Conservation (phyloP, 345 rosid genomes). For the Euclidium syriacum region DNA sequence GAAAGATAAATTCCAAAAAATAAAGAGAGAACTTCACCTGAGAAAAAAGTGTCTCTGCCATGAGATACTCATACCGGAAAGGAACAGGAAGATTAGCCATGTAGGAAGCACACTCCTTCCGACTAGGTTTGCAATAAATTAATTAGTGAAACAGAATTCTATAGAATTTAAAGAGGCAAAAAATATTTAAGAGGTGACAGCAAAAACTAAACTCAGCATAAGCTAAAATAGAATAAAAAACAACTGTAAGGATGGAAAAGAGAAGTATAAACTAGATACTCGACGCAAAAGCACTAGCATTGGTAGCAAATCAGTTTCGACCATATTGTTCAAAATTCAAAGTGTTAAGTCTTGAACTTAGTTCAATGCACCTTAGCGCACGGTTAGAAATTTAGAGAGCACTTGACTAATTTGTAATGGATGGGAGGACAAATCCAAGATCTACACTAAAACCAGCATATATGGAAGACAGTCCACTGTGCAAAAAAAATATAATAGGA, state of each 20-base stretch:
- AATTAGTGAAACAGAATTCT: conserved; percentile 45
- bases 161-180: conserved; percentile 15
- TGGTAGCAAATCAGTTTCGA: neutral
- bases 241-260: neutral
- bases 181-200: neutral
- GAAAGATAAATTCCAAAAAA: neutral
- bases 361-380: neutral
- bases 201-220: neutral
- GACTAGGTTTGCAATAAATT: conserved; percentile 76
- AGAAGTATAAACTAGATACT: neutral
- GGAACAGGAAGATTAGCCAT: conserved; percentile 96
- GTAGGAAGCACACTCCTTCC: conserved; percentile 96
- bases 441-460: conserved; percentile 5
- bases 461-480: neutral
- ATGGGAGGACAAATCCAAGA: neutral
- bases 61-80: conserved; percentile 91
- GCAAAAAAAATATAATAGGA: conserved; percentile 3
- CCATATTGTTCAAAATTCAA: neutral
- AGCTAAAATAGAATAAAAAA: neutral
- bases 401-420: neutral
- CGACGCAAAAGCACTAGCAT: neutral
- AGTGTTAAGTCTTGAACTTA: neutral
- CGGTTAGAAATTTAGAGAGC: neutral
- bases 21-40: conserved; percentile 51
- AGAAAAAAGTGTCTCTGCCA: conserved; percentile 98